A percentile compares a stretch with the other conserved stretches of the same genome.
phyloP scores from a whole-genome alignment of 2,329 filamentous ascomycete genomes.

The Phialophora macrospora region DNA sequence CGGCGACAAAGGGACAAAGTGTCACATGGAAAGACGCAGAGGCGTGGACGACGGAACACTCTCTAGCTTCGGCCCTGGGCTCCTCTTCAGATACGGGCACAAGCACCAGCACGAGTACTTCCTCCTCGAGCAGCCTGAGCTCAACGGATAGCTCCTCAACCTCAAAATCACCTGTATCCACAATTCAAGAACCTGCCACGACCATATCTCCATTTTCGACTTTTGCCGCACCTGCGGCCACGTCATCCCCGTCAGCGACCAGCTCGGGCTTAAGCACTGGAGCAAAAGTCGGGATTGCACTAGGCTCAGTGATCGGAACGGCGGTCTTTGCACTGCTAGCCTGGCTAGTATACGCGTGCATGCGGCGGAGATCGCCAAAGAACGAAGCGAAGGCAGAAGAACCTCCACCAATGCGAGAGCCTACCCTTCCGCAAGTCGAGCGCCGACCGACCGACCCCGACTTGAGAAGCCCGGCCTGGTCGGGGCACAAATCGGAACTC shows the following conservation, averaged over 20 bases:
- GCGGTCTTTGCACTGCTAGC: constrained; percentile 15
- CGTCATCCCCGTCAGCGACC: neutral
- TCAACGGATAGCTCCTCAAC: neutral
- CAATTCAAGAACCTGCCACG: neutral
- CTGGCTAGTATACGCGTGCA: constrained; percentile 18
- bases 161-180: constrained; percentile 5
- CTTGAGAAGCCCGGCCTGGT: constrained; percentile 34
- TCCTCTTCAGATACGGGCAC: neutral
- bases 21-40: constrained; percentile 30
- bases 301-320: constrained; percentile 25
- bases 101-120: constrained; percentile 18
- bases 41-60: constrained; percentile 25
- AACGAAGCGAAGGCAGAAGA: constrained; percentile 10
- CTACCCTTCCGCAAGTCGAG: constrained; percentile 19
- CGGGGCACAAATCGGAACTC: constrained; percentile 37
- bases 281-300: constrained; percentile 29
- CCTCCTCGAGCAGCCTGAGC: constrained; percentile 8
- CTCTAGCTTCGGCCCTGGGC: constrained; percentile 6
- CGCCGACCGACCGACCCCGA: constrained; percentile 19
- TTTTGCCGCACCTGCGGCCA: constrained; percentile 2
- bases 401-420: constrained; percentile 15
- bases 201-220: neutral
- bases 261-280: constrained; percentile 25
- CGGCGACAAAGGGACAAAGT: constrained; percentile 18
- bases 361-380: constrained; percentile 14